Base-by-base conservation (phyloP, 2,329 filamentous ascomycete genomes). In the Colletotrichum magnum region DNA sequence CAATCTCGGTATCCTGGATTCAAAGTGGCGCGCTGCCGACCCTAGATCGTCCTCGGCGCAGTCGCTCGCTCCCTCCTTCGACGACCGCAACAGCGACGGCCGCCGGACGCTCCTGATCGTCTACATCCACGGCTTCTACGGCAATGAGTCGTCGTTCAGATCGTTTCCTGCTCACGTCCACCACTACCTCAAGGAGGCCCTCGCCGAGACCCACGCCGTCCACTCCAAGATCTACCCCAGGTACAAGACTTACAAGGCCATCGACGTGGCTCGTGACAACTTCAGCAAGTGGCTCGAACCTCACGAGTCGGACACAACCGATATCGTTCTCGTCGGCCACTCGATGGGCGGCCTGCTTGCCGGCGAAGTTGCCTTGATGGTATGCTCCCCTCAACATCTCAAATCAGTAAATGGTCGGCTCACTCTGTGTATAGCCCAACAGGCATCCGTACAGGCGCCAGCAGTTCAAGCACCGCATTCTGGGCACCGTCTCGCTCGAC, bases 121-220 rank as follows among this genome's bases (percentile, higher is more conserved):
- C 61, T 97, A 94, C 77, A 90, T 97, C 64, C 95, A 97, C 82
- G 94, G 95, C 70, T 97, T 97, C 81, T 92, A 96, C 86, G 94
- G 95, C 59, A 92, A 93, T 69, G 93, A 96, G 78, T 92, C 92
- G 39, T 97, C 93, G 67, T 98, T 98, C 77, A 89, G 91, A 71
- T 93, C 92, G 52, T 97, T 98, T 74, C 95, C 95, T 0, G 93
- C 93, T 7, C 94, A 97, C 81, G 88, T 97, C 4, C 95, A 98
- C 78, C 88, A 90, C 73, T 86, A 93, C 43, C 84, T 97, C 47
- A 89, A 89, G 13, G 84, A 88, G 9, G 85, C 90, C 0, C 81
- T 97, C 13, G 83, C 84, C 24, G 90, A 93, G 28, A 92, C 90
- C 6, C 94, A 97, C 82, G 87, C 92, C 43, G 90, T 97, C 1